phyloP scores from a whole-genome alignment of 331 rosid genomes.

The Cydonia oblonga region DNA sequence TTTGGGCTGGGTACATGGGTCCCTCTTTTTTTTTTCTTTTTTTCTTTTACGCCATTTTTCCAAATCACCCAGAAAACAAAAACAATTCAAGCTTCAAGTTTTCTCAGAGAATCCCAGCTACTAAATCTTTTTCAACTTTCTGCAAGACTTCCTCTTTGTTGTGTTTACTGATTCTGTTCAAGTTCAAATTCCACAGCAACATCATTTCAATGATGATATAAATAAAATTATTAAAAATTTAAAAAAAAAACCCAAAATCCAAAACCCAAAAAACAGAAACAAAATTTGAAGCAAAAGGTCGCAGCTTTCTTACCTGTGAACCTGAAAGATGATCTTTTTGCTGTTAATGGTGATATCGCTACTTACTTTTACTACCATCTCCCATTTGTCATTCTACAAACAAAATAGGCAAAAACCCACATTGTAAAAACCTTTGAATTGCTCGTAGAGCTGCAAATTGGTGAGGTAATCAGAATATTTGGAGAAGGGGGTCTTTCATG shows the following conservation, averaged over 20 bases:
- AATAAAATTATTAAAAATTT: too few species aligned
- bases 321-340: constrained; percentile 95
- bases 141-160: constrained; percentile 72
- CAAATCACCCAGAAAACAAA: background rate
- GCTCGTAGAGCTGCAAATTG: background rate
- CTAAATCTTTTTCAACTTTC: constrained; percentile 84
- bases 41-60: background rate
- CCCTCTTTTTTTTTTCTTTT: too few species aligned
- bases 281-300: background rate
- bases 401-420: background rate
- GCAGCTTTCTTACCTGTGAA: constrained; percentile 58
- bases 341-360: constrained; percentile 89
- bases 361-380: constrained; percentile 84
- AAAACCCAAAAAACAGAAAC: background rate
- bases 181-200: background rate
- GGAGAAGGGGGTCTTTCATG: constrained; percentile 54
- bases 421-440: background rate
- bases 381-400: constrained; percentile 76
- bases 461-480: constrained; percentile 56
- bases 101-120: constrained; percentile 16
- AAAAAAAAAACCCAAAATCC: background rate
- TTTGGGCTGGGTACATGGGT: too few species aligned
- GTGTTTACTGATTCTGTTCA: constrained; percentile 61
- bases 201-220: background rate
- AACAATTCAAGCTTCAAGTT: background rate